Conservation (phyloP, 768 basidiomycete genomes). For the Russula sp. region DNA sequence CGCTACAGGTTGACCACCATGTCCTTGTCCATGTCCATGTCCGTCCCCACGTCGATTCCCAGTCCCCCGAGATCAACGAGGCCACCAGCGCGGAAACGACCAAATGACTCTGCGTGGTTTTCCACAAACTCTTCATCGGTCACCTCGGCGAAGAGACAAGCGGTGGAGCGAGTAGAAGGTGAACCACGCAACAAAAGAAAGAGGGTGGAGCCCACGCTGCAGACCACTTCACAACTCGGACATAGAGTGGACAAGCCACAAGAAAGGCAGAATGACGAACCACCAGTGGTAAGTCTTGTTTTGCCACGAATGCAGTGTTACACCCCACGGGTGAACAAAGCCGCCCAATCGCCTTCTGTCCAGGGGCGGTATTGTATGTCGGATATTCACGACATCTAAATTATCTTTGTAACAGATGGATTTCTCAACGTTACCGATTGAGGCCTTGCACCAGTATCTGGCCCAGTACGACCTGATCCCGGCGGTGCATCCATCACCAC, state of each 20-base stretch:
- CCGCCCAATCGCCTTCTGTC: constrained; percentile 9
- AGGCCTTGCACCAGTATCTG: constrained; percentile 64
- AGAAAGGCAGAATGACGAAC: constrained; percentile 18
- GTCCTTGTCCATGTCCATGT: constrained; percentile 10
- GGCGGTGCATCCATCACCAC: constrained; percentile 59
- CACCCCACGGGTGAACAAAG: not conserved
- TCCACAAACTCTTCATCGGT: constrained; percentile 26
- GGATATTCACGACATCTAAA: constrained; percentile 9
- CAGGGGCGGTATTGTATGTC: not conserved
- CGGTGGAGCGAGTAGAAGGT: constrained; percentile 61
- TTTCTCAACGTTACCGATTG: constrained; percentile 60
- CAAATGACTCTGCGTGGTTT: constrained; percentile 52
- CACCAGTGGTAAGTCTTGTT: constrained; percentile 14
- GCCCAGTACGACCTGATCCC: constrained; percentile 68
- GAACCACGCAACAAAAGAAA: constrained; percentile 71
- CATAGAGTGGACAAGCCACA: constrained; percentile 17
- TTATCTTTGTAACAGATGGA: constrained; percentile 48
- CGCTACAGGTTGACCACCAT: not conserved
- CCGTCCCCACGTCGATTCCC: constrained; percentile 6
- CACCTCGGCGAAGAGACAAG: constrained; percentile 46
- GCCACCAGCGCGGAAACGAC: constrained; percentile 28
- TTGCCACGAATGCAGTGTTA: not conserved
- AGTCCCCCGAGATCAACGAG: constrained; percentile 12
- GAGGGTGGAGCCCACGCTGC: constrained; percentile 42
- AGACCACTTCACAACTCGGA: constrained; percentile 15